Base-by-base conservation (phyloP, 805 yeast species). In the Candida ponderosae region DNA sequence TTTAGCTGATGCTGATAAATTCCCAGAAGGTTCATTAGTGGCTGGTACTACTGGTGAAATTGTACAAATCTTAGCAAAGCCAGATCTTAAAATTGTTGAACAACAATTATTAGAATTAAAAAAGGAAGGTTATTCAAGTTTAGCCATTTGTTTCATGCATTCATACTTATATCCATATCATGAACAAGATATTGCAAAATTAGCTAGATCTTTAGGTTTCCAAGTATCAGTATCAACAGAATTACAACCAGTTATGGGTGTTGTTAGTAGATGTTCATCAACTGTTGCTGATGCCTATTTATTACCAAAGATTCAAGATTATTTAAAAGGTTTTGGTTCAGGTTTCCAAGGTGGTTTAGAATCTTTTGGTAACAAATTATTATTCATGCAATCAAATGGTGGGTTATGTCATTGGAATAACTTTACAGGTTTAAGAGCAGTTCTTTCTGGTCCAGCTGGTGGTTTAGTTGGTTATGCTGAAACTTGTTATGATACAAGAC, bases 401-500 rank as follows among this genome's bases (percentile, higher is more conserved):
- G 76, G 76, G 6, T 56, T 71, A 35, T 66, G 70, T 42, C 69
- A 70, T 6, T 66, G 69, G 57, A 60, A 63, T 37, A 61, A 66
- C 37, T 71, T 71, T 45, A 63, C 72, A 3, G 76, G 76, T 1
- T 52, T 71, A 33, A 58, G 63, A 41, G 70, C 75, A 8, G 62
- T 71, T 24, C 55, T 71, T 17, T 69, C 75, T 1, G 76, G 76
- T 5, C 76, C 76, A 1, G 76, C 76, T 29, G 76, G 76, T 17
- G 76, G 76, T 19, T 68, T 70, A 54, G 76, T 71, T 28, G 76
- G 76, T 1, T 68, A 55, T 37, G 71, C 71, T 1, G 59, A 59
- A 32, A 69, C 76, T 2, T 70, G 75, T 47, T 66, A 53, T 45
- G 70, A 66, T 17, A 29, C 9, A 8, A 29, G 31, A 29, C 31